phyloP scores from a whole-genome alignment of 2,329 filamentous ascomycete genomes.

The Fusarium subglutinans region DNA sequence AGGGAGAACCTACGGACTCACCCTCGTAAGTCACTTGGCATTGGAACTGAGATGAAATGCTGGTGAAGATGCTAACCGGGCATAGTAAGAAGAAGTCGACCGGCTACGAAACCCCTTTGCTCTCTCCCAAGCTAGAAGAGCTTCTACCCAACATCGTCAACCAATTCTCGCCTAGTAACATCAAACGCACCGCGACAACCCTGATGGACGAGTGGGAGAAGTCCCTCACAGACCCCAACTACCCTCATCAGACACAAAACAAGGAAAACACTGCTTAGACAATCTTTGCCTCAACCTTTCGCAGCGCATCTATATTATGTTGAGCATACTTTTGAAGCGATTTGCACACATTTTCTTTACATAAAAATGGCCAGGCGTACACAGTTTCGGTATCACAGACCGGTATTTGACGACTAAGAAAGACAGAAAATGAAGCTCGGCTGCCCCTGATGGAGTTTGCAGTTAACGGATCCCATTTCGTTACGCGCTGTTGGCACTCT shows the following conservation, averaged over 20 bases:
- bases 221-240: constrained; percentile 48
- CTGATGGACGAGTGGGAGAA: constrained; percentile 94
- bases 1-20: constrained; percentile 55
- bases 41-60: background rate
- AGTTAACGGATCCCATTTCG: constrained; percentile 18
- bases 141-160: constrained; percentile 76
- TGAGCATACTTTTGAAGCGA: constrained; percentile 33
- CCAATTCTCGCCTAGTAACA: constrained; percentile 76
- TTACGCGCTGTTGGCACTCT: constrained; percentile 18
- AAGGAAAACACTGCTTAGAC: constrained; percentile 48
- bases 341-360: constrained; percentile 22
- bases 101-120: constrained; percentile 44
- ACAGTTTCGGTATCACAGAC: constrained; percentile 35
- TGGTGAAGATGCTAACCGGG: constrained; percentile 11
- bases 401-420: constrained; percentile 34
- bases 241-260: constrained; percentile 38
- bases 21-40: constrained; percentile 56
- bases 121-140: constrained; percentile 61
- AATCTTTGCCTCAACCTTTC: constrained; percentile 9
- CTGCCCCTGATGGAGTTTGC: constrained; percentile 26
- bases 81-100: constrained; percentile 48
- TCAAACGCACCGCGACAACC: constrained; percentile 84
- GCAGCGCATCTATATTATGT: constrained; percentile 28
- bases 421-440: constrained; percentile 20
- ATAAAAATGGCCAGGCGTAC: constrained; percentile 22